Percentiles rank a stretch among this genome's conserved stretches.
These are phyloP conservation scores for Panicum virgatum DNA, from an alignment of 202 grass and related monocot species.

Conservation along the genomic window DNA sequence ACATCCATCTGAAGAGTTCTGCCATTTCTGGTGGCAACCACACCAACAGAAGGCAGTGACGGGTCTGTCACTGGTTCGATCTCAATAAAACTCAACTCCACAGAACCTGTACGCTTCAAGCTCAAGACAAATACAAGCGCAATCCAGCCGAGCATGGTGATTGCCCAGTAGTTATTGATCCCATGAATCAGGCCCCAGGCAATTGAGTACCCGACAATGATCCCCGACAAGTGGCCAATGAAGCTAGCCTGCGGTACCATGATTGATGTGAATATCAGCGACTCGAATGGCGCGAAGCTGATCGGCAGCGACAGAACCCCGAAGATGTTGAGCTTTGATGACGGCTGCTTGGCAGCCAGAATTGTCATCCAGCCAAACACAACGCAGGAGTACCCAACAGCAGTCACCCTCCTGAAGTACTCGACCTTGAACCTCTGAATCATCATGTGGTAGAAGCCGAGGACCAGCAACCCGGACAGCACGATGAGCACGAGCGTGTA, in stretches of 20 bases:
- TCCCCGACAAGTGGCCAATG: constrained; percentile 83
- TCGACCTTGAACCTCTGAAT: constrained; percentile 94
- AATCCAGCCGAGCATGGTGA: constrained; percentile 86
- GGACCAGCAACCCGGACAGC: constrained; percentile 77
- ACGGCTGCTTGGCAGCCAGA: constrained; percentile 86
- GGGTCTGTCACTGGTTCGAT: constrained; percentile 72
- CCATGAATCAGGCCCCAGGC: constrained; percentile 93
- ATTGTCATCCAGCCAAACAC: constrained; percentile 99
- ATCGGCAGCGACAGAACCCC: constrained; percentile 91
- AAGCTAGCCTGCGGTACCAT: constrained; percentile 98
- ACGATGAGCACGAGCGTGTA: constrained; percentile 84
- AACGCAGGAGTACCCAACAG: constrained; percentile 93
- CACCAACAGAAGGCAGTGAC: constrained; percentile 63
- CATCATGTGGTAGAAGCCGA: constrained; percentile 76
- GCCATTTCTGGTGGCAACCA: constrained; percentile 55
- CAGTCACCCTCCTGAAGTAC: constrained; percentile 79
- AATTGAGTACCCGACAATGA: constrained; percentile 84
- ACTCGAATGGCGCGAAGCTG: constrained; percentile 95
- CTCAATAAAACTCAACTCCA: constrained; percentile 81
- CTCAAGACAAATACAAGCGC: constrained; percentile 73
- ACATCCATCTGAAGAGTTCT: constrained; percentile 62
- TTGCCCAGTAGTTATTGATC: constrained; percentile 97
- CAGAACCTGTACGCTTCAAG: constrained; percentile 73
- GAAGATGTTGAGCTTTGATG: constrained; percentile 82
- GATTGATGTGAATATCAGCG: constrained; percentile 94